These are phyloP conservation scores for Tricholoma bakamatsutake DNA, from an alignment of 768 basidiomycete species.

Conservation along the genomic window DNA sequence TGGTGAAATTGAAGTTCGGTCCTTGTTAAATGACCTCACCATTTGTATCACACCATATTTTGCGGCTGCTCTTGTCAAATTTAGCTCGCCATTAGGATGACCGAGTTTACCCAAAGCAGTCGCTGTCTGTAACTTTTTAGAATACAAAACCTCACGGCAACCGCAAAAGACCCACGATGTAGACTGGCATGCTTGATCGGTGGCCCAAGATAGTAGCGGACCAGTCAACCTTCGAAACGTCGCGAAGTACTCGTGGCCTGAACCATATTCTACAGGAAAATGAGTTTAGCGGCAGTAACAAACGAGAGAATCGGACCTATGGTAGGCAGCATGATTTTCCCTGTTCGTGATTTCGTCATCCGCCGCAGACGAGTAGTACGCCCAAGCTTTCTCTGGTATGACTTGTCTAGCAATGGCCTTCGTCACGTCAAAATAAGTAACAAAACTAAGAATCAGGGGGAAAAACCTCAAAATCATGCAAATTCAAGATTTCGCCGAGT, in stretches of 20 bases:
- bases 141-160: not conserved
- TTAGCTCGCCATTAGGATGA: slow-evolving; percentile 92
- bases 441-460: not conserved
- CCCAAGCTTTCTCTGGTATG: slow-evolving; percentile 88
- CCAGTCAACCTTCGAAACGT: slow-evolving; percentile 84
- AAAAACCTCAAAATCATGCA: slow-evolving; percentile 90
- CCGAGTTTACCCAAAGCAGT: slow-evolving; percentile 92
- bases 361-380: slow-evolving; percentile 93
- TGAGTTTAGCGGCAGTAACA: not conserved
- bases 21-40: slow-evolving; percentile 20
- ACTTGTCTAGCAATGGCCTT: slow-evolving; percentile 79
- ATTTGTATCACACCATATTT: slow-evolving; percentile 59
- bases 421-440: slow-evolving; percentile 3
- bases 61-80: slow-evolving; percentile 82
- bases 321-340: slow-evolving; percentile 89
- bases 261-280: slow-evolving; percentile 69
- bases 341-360: slow-evolving; percentile 91
- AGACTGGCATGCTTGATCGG: slow-evolving; percentile 69
- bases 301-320: slow-evolving; percentile 45
- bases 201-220: slow-evolving; percentile 79
- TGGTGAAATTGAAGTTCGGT: not conserved
- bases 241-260: slow-evolving; percentile 77
- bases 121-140: slow-evolving; percentile 38
- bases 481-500: slow-evolving; percentile 73
- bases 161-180: slow-evolving; percentile 48